phyloP scores from a whole-genome alignment of 768 basidiomycete genomes.

The Galerina sulciceps region DNA sequence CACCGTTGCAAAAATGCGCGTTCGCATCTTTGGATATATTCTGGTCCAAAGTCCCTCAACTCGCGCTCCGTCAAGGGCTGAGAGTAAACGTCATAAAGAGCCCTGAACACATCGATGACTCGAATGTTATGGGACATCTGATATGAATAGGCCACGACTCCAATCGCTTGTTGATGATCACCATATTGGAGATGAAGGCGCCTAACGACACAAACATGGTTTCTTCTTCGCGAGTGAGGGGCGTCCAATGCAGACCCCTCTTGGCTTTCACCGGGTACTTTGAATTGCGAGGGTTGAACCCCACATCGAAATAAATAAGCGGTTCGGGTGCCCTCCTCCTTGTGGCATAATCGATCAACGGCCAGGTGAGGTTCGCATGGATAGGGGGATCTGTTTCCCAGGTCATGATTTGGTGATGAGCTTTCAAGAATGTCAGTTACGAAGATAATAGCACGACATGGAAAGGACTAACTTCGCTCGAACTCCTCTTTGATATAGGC shows the following conservation, averaged over 20 bases:
- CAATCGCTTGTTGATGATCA: conserved; percentile 46
- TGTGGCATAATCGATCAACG: conserved; percentile 43
- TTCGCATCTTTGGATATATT: conserved; percentile 39
- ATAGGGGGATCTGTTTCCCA: conserved; percentile 23
- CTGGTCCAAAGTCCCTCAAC: conserved; percentile 24
- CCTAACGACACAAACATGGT: conserved; percentile 48
- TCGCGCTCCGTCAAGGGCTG: conserved; percentile 50
- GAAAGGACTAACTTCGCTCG: not conserved
- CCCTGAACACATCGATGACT: conserved; percentile 62
- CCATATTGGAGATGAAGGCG: conserved; percentile 43
- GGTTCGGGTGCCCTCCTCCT: conserved; percentile 34
- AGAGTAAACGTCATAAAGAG: conserved; percentile 55
- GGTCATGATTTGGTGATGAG: not conserved
- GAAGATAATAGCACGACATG: not conserved
- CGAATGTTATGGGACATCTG: conserved; percentile 45
- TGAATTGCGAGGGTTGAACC: conserved; percentile 41
- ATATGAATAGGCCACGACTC: conserved; percentile 46
- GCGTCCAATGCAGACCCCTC: conserved; percentile 22
- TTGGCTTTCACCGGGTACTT: conserved; percentile 25
- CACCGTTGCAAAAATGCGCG: conserved; percentile 52
- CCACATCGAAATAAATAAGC: conserved; percentile 53
- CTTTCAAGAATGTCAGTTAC: not conserved
- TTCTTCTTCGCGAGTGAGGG: conserved; percentile 41
- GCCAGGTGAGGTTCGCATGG: conserved; percentile 41
- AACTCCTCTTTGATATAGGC: conserved; percentile 28